Evolutionary conservation across 78 protist species (phyloP).

Genomic region (Polysphondylium violaceum): DNA sequence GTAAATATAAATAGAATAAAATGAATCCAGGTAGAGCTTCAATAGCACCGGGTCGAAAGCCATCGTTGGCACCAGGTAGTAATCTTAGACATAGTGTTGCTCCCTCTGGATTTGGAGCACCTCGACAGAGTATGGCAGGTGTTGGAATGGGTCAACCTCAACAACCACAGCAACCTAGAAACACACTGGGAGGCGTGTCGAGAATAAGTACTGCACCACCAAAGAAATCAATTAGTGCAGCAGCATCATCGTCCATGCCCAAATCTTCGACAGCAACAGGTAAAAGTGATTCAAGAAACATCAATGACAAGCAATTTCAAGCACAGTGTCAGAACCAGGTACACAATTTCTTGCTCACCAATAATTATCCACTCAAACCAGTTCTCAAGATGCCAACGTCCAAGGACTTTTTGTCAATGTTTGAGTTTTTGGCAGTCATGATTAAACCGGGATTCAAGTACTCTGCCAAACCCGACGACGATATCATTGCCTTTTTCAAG

Average conservation of each 20-base stretch:
- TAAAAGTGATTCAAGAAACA: constrained; percentile 6
- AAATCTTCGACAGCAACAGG: neutral
- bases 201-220: neutral
- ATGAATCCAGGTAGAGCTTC: too few relatives aligned
- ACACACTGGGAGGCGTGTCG: too few relatives aligned
- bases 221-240: constrained; percentile 1
- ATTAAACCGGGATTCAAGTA: constrained; percentile 67
- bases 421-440: constrained; percentile 46
- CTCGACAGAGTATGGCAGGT: neutral
- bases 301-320: constrained; percentile 55
- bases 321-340: neutral
- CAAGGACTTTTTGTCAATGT: constrained; percentile 42
- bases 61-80: too few relatives aligned
- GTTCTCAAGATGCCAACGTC: constrained; percentile 40
- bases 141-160: neutral
- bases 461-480: constrained; percentile 76
- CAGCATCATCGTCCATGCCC: neutral
- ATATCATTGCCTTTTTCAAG: constrained; percentile 70
- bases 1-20: too few relatives aligned
- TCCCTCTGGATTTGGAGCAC: neutral
- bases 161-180: neutral
- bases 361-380: constrained; percentile 10
- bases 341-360: neutral
- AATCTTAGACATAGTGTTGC: constrained; percentile 2
- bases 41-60: too few relatives aligned